These are phyloP conservation scores for Chalciporus chontae DNA, from an alignment of 768 basidiomycete species.

Conservation along the genomic window DNA sequence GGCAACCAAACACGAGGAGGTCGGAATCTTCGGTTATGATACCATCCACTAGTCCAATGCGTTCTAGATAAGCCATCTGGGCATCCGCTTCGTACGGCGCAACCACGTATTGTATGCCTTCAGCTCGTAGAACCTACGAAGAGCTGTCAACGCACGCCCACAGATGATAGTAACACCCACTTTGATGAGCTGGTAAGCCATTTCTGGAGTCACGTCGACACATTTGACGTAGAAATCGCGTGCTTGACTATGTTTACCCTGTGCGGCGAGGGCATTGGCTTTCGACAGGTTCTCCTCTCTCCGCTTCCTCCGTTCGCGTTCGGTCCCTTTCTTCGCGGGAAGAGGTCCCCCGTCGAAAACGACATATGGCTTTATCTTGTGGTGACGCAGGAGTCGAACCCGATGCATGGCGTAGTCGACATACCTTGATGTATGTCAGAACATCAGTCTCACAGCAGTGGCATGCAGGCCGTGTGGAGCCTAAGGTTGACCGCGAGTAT, in stretches of 20 bases:
- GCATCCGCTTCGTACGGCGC: constrained; percentile 99
- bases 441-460: constrained; percentile 1
- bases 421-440: constrained; percentile 54
- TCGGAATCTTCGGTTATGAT: constrained; percentile 98
- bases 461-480: background rate
- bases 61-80: constrained; percentile 91
- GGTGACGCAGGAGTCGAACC: constrained; percentile 79
- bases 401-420: constrained; percentile 96
- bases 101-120: constrained; percentile 79
- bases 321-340: constrained; percentile 91
- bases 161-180: constrained; percentile 34
- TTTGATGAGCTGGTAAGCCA: constrained; percentile 98
- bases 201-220: constrained; percentile 92
- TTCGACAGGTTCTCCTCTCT: constrained; percentile 74
- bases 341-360: constrained; percentile 97
- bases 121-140: constrained; percentile 76
- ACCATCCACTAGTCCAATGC: constrained; percentile 75
- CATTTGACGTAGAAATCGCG: constrained; percentile 88
- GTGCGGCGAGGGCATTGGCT: constrained; percentile 68
- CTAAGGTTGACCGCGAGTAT: background rate
- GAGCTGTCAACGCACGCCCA: constrained; percentile 5
- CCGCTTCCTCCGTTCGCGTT: constrained; percentile 69
- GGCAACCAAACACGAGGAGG: constrained; percentile 95
- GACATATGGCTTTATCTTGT: constrained; percentile 82
- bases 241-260: constrained; percentile 79